Conservation (phyloP, 2,329 filamentous ascomycete genomes). For the Epichloe glyceriae region DNA sequence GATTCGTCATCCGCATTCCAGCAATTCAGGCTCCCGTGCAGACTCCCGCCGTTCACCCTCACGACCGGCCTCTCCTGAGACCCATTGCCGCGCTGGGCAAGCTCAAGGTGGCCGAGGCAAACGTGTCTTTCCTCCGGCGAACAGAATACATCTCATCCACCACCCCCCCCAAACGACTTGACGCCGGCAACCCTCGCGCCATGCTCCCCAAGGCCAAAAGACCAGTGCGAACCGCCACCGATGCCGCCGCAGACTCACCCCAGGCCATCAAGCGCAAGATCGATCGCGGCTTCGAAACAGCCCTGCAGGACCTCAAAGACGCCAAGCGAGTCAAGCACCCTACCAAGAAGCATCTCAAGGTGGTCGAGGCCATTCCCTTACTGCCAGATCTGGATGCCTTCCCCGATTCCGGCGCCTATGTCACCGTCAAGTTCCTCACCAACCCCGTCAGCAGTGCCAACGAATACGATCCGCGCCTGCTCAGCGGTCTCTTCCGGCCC, state of each 20-base stretch:
- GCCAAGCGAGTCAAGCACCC: constrained; percentile 43
- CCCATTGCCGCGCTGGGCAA: constrained; percentile 78
- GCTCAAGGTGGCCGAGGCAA: constrained; percentile 59
- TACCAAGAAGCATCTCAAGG: constrained; percentile 41
- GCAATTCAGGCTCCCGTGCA: constrained; percentile 71
- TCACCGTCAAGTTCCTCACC: constrained; percentile 55
- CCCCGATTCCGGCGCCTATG: constrained; percentile 56
- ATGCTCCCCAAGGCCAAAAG: constrained; percentile 21
- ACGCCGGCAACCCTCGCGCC: constrained; percentile 30
- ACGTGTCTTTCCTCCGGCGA: constrained; percentile 85
- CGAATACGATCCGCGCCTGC: constrained; percentile 47
- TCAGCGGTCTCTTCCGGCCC: constrained; percentile 48
- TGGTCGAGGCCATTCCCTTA: constrained; percentile 47
- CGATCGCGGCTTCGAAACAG: constrained; percentile 45
- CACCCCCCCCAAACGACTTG: constrained; percentile 34
- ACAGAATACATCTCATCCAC: constrained; percentile 83
- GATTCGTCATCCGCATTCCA: constrained; percentile 20
- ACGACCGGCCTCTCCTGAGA: constrained; percentile 72
- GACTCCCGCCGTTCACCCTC: constrained; percentile 60
- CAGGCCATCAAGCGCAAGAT: constrained; percentile 58
- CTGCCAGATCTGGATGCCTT: constrained; percentile 56
- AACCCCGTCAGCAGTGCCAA: constrained; percentile 43
- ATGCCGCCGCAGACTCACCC: constrained; percentile 46
- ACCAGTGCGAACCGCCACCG: constrained; percentile 35
- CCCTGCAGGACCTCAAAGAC: constrained; percentile 41